Percentiles rank a stretch among this genome's conserved stretches.
Conservation (phyloP, 768 basidiomycete species). For the Crepidotus variabilis region DNA sequence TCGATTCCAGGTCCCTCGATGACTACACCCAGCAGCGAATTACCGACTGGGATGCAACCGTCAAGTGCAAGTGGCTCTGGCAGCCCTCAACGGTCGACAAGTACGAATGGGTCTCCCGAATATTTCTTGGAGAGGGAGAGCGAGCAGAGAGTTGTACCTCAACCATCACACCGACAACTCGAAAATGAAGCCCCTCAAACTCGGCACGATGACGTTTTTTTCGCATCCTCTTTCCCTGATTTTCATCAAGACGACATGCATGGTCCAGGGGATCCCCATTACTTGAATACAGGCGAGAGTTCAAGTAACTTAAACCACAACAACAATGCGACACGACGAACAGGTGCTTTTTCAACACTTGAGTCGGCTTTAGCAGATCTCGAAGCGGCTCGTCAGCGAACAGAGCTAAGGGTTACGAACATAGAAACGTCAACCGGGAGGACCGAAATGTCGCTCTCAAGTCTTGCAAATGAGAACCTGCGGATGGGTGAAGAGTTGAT, state of each 20-base stretch:
- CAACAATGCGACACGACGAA: neutral
- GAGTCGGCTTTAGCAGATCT: neutral
- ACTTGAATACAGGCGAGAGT: neutral
- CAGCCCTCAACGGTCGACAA: neutral
- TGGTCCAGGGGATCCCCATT: neutral
- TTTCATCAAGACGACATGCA: no score
- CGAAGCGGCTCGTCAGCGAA: neutral
- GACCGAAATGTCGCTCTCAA: conserved; percentile 62
- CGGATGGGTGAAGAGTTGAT: conserved; percentile 72
- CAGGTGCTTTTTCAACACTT: neutral
- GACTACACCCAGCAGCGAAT: neutral
- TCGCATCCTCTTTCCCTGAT: no score
- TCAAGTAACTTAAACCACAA: neutral
- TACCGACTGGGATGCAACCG: neutral
- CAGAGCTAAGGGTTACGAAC: conserved; percentile 37
- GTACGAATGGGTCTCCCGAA: neutral
- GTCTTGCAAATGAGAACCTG: conserved; percentile 67
- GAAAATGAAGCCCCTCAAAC: no score
- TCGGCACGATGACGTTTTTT: no score
- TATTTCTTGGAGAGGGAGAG: neutral
- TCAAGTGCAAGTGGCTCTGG: neutral
- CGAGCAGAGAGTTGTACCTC: neutral
- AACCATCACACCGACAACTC: no score
- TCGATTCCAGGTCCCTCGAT: conserved; percentile 13
- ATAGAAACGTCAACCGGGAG: conserved; percentile 41